Evolutionary conservation across 345 rosid species (phyloP).

Genomic region (Cochlearia excelsa): DNA sequence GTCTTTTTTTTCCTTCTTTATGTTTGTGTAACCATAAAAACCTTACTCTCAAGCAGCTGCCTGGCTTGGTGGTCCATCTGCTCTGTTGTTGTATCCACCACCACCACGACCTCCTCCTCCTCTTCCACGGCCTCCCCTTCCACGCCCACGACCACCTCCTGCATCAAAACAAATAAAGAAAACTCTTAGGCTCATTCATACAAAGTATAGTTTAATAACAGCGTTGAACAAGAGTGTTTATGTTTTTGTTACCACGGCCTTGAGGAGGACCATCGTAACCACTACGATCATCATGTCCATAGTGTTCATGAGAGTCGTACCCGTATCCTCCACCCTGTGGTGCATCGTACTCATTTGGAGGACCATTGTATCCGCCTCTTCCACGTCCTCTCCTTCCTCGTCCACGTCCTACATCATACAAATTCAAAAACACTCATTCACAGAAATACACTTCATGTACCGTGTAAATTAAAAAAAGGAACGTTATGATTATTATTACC

Average conservation of each 20-base stretch:
- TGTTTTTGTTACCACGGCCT: conserved; percentile 31
- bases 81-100: conserved; percentile 42
- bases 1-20: conserved; percentile 17
- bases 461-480: too few species aligned
- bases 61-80: conserved; percentile 48
- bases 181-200: conserved; percentile 14
- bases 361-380: conserved; percentile 81
- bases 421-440: too few species aligned
- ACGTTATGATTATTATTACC: too few species aligned
- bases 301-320: conserved; percentile 43
- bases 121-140: conserved; percentile 49
- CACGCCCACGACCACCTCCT: conserved; percentile 80
- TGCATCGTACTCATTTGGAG: conserved; percentile 46
- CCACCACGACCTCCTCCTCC: conserved; percentile 38
- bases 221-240: not conserved
- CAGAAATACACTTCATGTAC: too few species aligned
- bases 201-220: not conserved
- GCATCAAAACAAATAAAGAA: conserved; percentile 14
- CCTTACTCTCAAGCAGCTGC: conserved; percentile 44
- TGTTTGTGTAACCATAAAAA: conserved; percentile 39
- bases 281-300: conserved; percentile 35
- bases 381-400: conserved; percentile 10
- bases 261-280: conserved; percentile 22
- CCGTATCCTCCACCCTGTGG: conserved; percentile 68
- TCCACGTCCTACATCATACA: too few species aligned